Evolutionary conservation across 2,329 filamentous ascomycete genomes (phyloP), one percentile per base, ranked within the genome.

Genomic region (Chaetoscypha palmicola): DNA sequence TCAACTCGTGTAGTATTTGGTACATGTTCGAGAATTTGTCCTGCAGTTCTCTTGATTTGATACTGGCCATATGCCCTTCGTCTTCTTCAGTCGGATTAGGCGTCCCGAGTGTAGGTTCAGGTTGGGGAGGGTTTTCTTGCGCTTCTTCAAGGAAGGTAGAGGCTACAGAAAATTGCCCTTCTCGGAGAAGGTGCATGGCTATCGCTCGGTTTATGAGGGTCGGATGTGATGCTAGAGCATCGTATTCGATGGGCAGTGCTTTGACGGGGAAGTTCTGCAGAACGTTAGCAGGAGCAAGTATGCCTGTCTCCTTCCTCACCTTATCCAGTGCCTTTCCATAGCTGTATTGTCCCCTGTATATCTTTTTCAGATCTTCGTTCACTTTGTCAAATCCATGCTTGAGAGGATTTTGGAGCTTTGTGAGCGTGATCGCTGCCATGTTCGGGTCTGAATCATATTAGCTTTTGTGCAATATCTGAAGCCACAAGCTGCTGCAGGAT

Each of bases 141-240:
- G 76, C 77, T 69, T 97, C 92, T 11, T 75, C 69, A 38, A 95
- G 77, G 56, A 98, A 96, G 1, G 82, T 88, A 12, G 82, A 80
- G 10, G 91, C 91, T 2, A 95, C 90, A 17, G 74, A 75, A 64
- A 98, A 98, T 61, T 95, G 86, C 38, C 92, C 92, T 67, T 97
- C 91, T 31, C 92, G 86, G 30, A 98, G 75, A 17, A 98, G 76
- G 61, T 98, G 92, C 89, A 97, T 96, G 8, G 86, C 86, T 56
- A 98, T 94, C 5, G 92, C 91, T 45, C 90, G 80, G 66, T 96
- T 94, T 61, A 97, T 87, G 10, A 96, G 73, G 12, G 75, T 71
- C 3, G 84, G 76, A 53, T 94, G 81, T 16, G 81, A 76, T 1
- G 79, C 81, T 64, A 96, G 79, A 24, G 81, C 83, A 64, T 94